Base-by-base conservation (phyloP, 2,329 filamentous ascomycete species). In the Paraphoma sp. region DNA sequence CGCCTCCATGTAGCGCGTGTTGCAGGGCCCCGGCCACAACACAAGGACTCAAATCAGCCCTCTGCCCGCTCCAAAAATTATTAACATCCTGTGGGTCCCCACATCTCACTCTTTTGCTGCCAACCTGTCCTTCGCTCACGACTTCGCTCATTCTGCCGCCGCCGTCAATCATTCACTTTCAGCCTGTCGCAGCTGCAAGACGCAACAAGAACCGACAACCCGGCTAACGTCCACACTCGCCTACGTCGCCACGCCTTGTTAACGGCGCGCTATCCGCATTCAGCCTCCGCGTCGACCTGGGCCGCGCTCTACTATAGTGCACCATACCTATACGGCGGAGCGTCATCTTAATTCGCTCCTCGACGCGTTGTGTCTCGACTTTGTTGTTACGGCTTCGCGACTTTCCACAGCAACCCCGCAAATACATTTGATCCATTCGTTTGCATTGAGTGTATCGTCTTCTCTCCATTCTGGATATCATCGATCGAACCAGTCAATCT, bases 1-100 rank as follows among this genome's bases (percentile, higher is more conserved):
- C 63, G 63, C 68, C 66, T 69, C 68, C 70, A 69, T 61, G 59
- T 63, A 67, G 71, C 69, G 72, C 68, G 65, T 71, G 51, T 64
- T 69, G 64, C 71, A 72, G 64, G 60, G 57, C 60, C 56, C 54
- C 54, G 63, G 62, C 63, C 70, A 69, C 70, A 69, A 69, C 68
- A 74, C 68, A 74, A 69, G 69, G 63, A 53, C 62, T 62, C 64
- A 67, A 58, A 54, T 66, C 70, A 70, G 69, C 66, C 64, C 58
- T 66, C 61, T 59, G 56, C 60, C 62, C 47, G 67, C 64, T 65
- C 63, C 64, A 68, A 68, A 72, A 71, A 71, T 71, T 71, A 73
- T 63, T 68, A 67, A 67, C 65, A 65, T 44, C 55, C 56, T 60
- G 59, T 71, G 60, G 57, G 58, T 66, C 69, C 70, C 71, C 74